Percentiles rank a stretch among this genome's conserved stretches.
Evolutionary conservation across 192 early-diverging fungal species (phyloP).

Genomic region (Diversispora eburnea): DNA sequence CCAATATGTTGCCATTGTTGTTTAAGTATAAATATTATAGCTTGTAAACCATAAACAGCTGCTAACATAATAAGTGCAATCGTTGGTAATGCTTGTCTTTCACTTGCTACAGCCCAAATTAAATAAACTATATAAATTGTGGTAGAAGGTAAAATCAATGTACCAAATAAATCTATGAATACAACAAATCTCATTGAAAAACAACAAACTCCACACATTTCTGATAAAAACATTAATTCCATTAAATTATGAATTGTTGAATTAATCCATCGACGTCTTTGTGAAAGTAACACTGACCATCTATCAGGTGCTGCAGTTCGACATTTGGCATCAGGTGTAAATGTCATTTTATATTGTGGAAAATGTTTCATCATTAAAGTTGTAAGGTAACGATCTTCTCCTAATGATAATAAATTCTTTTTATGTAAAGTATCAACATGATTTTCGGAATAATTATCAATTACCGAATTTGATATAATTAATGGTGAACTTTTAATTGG

Average conservation of each 20-base stretch:
- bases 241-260: constrained; percentile 95
- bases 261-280: constrained; percentile 98
- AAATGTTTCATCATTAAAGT: constrained; percentile 98
- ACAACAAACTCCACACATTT: constrained; percentile 95
- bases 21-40: constrained; percentile 55
- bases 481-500: constrained; percentile 66
- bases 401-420: constrained; percentile 94
- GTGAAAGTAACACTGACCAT: constrained; percentile 86
- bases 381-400: constrained; percentile 96
- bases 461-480: constrained; percentile 73
- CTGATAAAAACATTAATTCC: constrained; percentile 78
- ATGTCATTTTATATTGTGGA: constrained; percentile 90
- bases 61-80: constrained; percentile 79
- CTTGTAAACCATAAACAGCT: constrained; percentile 85
- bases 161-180: constrained; percentile 86
- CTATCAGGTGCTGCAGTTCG: constrained; percentile 87
- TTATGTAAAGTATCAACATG: constrained; percentile 93
- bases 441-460: constrained; percentile 87
- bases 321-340: constrained; percentile 87
- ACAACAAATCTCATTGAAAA: constrained; percentile 98
- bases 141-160: constrained; percentile 73
- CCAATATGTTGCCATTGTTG: constrained; percentile 77
- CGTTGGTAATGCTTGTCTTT: constrained; percentile 65
- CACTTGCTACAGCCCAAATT: constrained; percentile 62
- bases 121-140: constrained; percentile 79